These are phyloP conservation scores for Gossypium thurberi DNA, from an alignment of 345 rosid genomes.

Conservation along the genomic window DNA sequence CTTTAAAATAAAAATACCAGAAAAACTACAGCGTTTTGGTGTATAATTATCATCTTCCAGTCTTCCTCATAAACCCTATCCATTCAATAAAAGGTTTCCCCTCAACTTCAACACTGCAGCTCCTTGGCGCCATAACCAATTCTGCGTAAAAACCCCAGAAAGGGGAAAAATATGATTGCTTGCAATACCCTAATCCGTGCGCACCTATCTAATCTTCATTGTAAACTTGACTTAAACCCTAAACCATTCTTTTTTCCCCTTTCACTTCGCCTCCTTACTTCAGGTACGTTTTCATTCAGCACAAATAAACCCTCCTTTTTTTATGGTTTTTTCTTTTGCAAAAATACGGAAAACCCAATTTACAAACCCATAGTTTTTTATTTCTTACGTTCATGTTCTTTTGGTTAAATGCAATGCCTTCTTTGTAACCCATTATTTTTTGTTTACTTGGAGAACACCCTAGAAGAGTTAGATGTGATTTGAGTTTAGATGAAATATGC, in stretches of 20 bases:
- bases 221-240: constrained; percentile 20
- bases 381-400: background rate
- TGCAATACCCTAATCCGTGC: constrained; percentile 45
- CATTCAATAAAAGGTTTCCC: background rate
- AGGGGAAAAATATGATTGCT: constrained; percentile 35
- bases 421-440: too few relatives aligned
- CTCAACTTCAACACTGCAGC: background rate
- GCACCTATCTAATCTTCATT: constrained; percentile 11
- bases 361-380: background rate
- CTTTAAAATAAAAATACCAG: background rate
- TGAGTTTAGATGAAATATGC: background rate
- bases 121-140: background rate
- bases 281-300: constrained; percentile 15
- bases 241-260: constrained; percentile 12
- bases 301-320: background rate
- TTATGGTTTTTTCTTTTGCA: background rate
- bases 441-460: background rate
- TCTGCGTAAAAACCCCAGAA: background rate
- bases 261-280: constrained; percentile 23
- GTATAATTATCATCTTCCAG: background rate
- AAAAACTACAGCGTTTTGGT: background rate
- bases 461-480: background rate
- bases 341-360: background rate
- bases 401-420: background rate
- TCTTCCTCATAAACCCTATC: background rate